Conservation (phyloP, 2,329 filamentous ascomycete genomes). For the Penicillium sp. region DNA sequence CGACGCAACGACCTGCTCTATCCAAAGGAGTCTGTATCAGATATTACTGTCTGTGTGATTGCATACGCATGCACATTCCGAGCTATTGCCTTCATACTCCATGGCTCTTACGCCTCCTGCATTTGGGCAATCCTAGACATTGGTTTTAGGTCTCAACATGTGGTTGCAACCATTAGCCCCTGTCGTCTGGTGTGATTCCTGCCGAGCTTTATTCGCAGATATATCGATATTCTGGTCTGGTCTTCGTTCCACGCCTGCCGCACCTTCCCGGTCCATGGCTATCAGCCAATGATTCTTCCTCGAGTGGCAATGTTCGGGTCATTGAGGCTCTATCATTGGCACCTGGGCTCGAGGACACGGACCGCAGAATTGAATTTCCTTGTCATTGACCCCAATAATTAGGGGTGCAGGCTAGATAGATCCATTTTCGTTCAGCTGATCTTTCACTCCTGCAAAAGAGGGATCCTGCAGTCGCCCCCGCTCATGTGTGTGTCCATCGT, state of each 20-base stretch:
- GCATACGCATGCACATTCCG: constrained; percentile 20
- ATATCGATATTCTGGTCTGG: constrained; percentile 19
- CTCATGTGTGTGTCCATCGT: constrained; percentile 39
- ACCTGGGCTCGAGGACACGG: constrained; percentile 24
- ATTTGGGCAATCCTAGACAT: constrained; percentile 17
- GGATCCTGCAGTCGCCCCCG: constrained; percentile 41
- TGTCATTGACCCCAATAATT: constrained; percentile 15
- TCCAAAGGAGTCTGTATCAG: constrained; percentile 12
- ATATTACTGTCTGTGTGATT: constrained; percentile 25
- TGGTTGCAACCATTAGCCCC: constrained; percentile 26
- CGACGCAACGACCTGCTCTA: constrained; percentile 10
- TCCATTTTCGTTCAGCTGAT: constrained; percentile 45
- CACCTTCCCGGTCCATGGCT: constrained; percentile 31
- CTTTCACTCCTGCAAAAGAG: constrained; percentile 41
- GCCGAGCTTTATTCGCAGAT: constrained; percentile 19
- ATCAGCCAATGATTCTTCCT: constrained; percentile 28
- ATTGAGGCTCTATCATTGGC: constrained; percentile 35
- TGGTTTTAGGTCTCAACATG: constrained; percentile 19
- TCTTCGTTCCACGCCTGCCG: constrained; percentile 26
- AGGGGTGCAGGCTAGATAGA: constrained; percentile 21
- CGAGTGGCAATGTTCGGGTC: constrained; percentile 36
- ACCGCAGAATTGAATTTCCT: constrained; percentile 23
- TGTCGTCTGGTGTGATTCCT: constrained; percentile 14
- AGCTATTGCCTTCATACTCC: constrained; percentile 11
- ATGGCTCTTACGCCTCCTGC: constrained; percentile 14